phyloP scores from a whole-genome alignment of 2,329 filamentous ascomycete species.

The Apiospora marii region DNA sequence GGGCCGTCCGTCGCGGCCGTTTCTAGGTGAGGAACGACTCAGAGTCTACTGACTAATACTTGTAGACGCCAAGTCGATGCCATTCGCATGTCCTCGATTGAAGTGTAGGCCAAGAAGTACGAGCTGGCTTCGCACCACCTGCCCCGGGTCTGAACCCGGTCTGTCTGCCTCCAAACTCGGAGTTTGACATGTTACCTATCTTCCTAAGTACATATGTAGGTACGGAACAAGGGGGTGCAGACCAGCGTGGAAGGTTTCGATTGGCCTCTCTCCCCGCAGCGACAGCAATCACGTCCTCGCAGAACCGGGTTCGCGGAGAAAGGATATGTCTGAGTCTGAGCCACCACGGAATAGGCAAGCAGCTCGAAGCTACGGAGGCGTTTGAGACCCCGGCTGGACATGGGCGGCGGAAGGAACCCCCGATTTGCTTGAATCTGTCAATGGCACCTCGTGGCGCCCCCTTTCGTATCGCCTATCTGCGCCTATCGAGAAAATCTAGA shows the following conservation, averaged over 20 bases:
- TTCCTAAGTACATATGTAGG: neutral
- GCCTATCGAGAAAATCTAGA: constrained; percentile 9
- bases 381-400: neutral
- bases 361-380: constrained; percentile 7
- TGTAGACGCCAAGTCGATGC: neutral
- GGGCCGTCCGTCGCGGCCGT: neutral
- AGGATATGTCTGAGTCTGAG: neutral
- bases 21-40: neutral
- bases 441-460: neutral
- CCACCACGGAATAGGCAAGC: neutral
- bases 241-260: neutral
- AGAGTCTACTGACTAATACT: neutral
- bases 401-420: neutral
- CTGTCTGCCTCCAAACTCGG: neutral
- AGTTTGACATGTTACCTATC: neutral
- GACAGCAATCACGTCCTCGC: neutral
- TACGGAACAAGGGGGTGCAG: neutral
- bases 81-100: constrained; percentile 4
- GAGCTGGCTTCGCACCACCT: neutral
- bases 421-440: neutral
- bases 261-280: neutral
- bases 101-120: neutral
- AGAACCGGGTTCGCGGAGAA: constrained; percentile 7
- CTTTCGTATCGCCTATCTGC: constrained; percentile 18
- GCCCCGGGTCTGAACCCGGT: neutral